A percentile compares a stretch with the other conserved stretches of the same genome.
These are phyloP conservation scores for Jasminum sambac DNA, from an alignment of 257 asterid species.

Conservation along the genomic window DNA sequence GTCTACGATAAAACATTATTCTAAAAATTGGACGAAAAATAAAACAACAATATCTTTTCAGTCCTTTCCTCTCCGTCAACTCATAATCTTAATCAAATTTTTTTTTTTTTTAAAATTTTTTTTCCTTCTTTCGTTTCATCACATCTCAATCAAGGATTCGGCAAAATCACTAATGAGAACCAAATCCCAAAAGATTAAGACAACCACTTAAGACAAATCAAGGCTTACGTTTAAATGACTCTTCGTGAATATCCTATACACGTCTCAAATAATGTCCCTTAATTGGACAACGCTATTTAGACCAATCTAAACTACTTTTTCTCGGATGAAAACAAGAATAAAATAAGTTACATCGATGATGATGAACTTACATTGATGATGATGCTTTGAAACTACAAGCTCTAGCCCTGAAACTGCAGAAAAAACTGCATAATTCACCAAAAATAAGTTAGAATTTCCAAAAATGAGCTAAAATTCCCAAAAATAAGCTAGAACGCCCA, in stretches of 20 bases:
- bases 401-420: slow-evolving; percentile 97
- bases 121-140: not conserved
- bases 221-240: slow-evolving; percentile 11
- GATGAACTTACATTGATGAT: slow-evolving; percentile 79
- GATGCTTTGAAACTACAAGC: slow-evolving; percentile 75
- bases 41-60: slow-evolving; percentile 2
- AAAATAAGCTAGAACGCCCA: not conserved
- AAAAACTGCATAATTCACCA: slow-evolving; percentile 62
- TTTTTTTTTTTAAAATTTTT: slow-evolving; percentile 3
- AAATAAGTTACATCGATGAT: slow-evolving; percentile 11
- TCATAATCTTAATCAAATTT: slow-evolving; percentile 21
- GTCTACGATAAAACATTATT: slow-evolving; percentile 6
- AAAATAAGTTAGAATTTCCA: too few species aligned
- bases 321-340: not conserved
- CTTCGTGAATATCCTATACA: not conserved
- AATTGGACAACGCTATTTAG: not conserved
- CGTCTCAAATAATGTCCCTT: not conserved
- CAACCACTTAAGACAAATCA: slow-evolving; percentile 23
- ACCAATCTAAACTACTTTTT: not conserved
- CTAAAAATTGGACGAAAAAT: slow-evolving; percentile 18
- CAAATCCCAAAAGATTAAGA: slow-evolving; percentile 22
- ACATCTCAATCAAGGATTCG: slow-evolving; percentile 21
- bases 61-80: slow-evolving; percentile 15
- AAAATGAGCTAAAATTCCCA: slow-evolving; percentile 12
- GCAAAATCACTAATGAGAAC: slow-evolving; percentile 15